Conservation (phyloP, 164 flowering plant genomes). For the Vitis rupestris region DNA sequence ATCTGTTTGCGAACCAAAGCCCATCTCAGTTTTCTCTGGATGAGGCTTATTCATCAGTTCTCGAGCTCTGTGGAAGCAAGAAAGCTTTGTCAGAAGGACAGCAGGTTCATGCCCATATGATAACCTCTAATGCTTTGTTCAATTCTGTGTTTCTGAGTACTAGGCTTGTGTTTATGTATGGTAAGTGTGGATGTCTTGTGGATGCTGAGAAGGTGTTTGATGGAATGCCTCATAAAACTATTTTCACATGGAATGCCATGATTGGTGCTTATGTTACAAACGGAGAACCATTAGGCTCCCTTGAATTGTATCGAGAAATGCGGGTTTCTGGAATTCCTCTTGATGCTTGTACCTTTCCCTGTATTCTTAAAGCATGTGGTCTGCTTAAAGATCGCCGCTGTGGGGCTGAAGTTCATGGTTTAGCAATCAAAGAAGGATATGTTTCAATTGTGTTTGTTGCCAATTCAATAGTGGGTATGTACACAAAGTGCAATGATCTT, state of each 20-base stretch:
- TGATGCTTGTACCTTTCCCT: constrained; percentile 69
- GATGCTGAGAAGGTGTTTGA: constrained; percentile 64
- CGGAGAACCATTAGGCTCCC: constrained; percentile 43
- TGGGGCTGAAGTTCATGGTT: constrained; percentile 68
- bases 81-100: constrained; percentile 46
- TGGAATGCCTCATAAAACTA: constrained; percentile 53
- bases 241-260: constrained; percentile 86
- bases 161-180: constrained; percentile 74
- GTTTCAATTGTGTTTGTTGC: constrained; percentile 45
- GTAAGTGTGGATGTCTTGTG: constrained; percentile 54
- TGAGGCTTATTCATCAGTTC: constrained; percentile 45
- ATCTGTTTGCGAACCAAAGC: constrained; percentile 16
- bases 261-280: constrained; percentile 65
- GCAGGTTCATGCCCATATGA: constrained; percentile 68
- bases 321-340: constrained; percentile 35
- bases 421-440: constrained; percentile 57
- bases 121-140: constrained; percentile 26
- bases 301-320: constrained; percentile 61
- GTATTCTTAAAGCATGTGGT: constrained; percentile 68
- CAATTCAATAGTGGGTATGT: constrained; percentile 71
- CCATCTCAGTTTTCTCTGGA: constrained; percentile 22
- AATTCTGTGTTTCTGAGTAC: constrained; percentile 56
- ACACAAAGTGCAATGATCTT: constrained; percentile 61
- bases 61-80: constrained; percentile 61
- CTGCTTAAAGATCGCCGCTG: constrained; percentile 24